A percentile compares a stretch with the other conserved stretches of the same genome.
Conservation (phyloP, 177 flowering plant species). For the Telopea speciosissima region DNA sequence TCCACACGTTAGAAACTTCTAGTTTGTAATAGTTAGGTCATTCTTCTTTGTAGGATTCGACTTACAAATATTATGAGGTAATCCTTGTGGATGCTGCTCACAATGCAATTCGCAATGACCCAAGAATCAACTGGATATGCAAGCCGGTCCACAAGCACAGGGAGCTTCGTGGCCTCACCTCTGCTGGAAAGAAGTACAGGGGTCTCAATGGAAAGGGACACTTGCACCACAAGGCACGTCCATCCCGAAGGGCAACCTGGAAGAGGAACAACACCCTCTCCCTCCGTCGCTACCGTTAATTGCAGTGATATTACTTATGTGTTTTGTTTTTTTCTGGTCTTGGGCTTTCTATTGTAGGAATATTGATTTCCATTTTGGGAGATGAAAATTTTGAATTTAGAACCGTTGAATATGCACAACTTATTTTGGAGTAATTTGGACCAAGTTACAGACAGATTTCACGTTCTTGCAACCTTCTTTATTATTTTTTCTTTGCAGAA, state of each 20-base stretch:
- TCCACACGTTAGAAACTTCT: not conserved
- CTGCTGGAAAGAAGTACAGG: constrained; percentile 40
- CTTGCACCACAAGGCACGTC: constrained; percentile 31
- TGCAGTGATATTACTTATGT: not conserved
- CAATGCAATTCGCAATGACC: constrained; percentile 55
- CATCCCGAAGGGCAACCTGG: constrained; percentile 55
- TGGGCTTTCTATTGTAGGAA: no score
- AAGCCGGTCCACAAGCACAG: constrained; percentile 42
- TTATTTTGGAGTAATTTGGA: no score
- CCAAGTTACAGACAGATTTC: no score
- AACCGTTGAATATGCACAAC: no score
- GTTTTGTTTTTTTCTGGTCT: no score
- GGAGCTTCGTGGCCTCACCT: constrained; percentile 41
- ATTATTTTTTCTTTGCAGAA: no score
- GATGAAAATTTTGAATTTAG: no score
- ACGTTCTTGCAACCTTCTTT: no score
- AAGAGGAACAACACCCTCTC: constrained; percentile 64
- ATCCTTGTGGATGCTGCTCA: constrained; percentile 61
- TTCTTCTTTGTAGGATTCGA: constrained; percentile 31
- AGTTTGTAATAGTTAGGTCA: not conserved
- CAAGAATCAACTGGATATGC: constrained; percentile 45
- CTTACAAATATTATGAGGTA: constrained; percentile 44
- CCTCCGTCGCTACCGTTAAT: constrained; percentile 52
- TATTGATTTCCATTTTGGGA: no score
- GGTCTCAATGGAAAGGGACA: constrained; percentile 61